Evolutionary conservation across 805 yeast genomes (phyloP), one percentile per base, ranked within the genome.

Genomic region (Wickerhamiella hasegawae): DNA sequence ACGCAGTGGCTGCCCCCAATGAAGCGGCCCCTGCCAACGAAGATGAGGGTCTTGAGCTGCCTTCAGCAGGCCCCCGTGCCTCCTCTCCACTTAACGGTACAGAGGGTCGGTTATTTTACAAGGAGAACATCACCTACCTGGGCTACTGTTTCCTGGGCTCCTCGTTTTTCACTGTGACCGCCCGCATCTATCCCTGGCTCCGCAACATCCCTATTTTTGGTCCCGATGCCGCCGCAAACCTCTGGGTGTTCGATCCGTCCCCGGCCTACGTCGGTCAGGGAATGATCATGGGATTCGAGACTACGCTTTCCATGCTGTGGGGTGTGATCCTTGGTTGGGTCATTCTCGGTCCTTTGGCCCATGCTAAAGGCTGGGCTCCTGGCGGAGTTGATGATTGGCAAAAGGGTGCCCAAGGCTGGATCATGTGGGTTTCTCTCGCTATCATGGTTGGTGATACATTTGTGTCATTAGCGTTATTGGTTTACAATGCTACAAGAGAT

Each of bases 181-280:
- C 93, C 1, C 83, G 75, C 53, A 78, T 83, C 45, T 38, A 79
- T 4, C 96, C 96, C 0, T 55, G 69, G 11, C 46, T 90, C 10
- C 65, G 72, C 35, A 61, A 61, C 28, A 47, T 90, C 5, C 96
- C 96, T 0, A 49, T 87, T 1, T 80, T 87, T 53, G 97, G 97
- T 0, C 26, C 46, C 1, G 48, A 51, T 31, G 57, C 82, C 15
- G 79, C 94, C 0, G 48, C 58, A 16, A 80, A 81, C 55, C 64
- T 79, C 31, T 81, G 96, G 90, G 75, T 78, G 40, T 69, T 90
- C 40, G 94, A 90, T 53, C 95, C 95, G 0, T 83, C 95, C 0
- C 98, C 98, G 0, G 97, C 97, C 0, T 87, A 87, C 52, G 69
- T 90, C 24, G 98, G 98, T 2, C 98, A 87, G 56, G 98, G 98